Percentiles rank a stretch among this genome's conserved stretches.
Evolutionary conservation across 2,329 filamentous ascomycete genomes (phyloP).

Genomic region (Escovopsis sp.): DNA sequence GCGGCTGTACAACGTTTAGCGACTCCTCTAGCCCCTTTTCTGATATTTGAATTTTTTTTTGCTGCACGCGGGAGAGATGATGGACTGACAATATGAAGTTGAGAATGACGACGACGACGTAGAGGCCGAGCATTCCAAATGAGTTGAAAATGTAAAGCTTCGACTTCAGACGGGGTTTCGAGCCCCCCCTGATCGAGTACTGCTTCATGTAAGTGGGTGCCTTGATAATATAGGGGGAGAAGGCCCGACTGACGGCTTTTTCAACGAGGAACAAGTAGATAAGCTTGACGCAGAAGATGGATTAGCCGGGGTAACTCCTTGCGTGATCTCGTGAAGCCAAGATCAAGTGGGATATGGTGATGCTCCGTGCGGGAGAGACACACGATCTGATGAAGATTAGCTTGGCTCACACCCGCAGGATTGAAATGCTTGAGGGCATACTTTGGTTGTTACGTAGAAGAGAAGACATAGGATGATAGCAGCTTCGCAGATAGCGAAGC

Average conservation of each 20-base stretch:
- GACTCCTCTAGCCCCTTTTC: no score
- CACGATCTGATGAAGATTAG: slow-evolving; percentile 16
- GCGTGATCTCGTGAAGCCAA: no score
- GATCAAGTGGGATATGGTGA: neutral
- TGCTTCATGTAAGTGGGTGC: slow-evolving; percentile 10
- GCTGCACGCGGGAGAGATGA: neutral
- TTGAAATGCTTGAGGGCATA: slow-evolving; percentile 11
- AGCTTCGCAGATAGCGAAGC: slow-evolving; percentile 33
- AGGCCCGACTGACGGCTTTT: slow-evolving; percentile 33
- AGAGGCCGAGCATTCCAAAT: slow-evolving; percentile 36
- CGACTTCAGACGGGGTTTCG: slow-evolving; percentile 36
- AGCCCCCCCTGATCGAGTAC: slow-evolving; percentile 41
- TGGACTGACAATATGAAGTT: slow-evolving; percentile 44
- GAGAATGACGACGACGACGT: slow-evolving; percentile 32
- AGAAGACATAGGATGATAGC: slow-evolving; percentile 45
- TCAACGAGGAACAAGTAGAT: slow-evolving; percentile 53
- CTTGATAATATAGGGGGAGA: slow-evolving; percentile 1
- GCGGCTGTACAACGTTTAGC: slow-evolving; percentile 24
- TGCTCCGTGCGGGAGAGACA: slow-evolving; percentile 2
- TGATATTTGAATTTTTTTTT: no score
- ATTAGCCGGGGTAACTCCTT: no score
- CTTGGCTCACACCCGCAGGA: neutral
- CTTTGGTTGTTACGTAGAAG: slow-evolving; percentile 49
- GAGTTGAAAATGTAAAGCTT: slow-evolving; percentile 47
- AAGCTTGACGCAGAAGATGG: slow-evolving; percentile 18